phyloP scores from a whole-genome alignment of 371 early-diverging fungal species.

The Mortierella sp. region DNA sequence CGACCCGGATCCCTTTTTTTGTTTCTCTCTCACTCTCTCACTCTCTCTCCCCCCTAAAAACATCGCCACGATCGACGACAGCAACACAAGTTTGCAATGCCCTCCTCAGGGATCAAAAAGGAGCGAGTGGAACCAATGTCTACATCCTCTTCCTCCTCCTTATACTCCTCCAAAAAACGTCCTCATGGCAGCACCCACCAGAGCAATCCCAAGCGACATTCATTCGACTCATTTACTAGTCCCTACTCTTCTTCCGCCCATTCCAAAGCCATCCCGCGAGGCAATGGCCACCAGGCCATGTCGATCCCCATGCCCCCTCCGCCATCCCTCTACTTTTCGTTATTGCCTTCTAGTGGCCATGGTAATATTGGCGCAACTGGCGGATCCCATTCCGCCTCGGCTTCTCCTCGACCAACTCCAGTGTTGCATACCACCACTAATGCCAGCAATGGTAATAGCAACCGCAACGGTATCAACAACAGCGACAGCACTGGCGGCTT shows the following conservation, averaged over 20 bases:
- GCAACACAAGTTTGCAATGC: background rate
- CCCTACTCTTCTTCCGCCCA: conserved; percentile 10
- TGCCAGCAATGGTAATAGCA: background rate
- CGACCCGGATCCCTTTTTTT: too few species aligned
- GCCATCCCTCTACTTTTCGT: conserved; percentile 40
- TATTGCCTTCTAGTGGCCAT: conserved; percentile 8
- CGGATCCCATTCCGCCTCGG: conserved; percentile 7
- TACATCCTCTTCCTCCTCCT: conserved; percentile 1
- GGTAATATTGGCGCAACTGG: background rate
- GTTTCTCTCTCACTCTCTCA: too few species aligned
- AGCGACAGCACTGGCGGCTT: conserved; percentile 1
- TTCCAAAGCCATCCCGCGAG: conserved; percentile 34
- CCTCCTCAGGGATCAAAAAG: conserved; percentile 3
- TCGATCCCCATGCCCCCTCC: conserved; percentile 45
- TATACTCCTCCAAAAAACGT: conserved; percentile 1
- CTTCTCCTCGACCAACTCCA: conserved; percentile 13
- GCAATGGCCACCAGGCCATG: conserved; percentile 50
- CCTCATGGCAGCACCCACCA: background rate
- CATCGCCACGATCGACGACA: background rate
- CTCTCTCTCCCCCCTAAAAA: background rate
- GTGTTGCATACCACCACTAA: background rate
- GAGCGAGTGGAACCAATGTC: conserved; percentile 3
- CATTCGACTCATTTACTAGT: conserved; percentile 21
- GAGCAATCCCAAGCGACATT: conserved; percentile 28
- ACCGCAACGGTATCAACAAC: background rate